These are phyloP conservation scores for Suillus decipiens DNA, from an alignment of 768 basidiomycete genomes.

Conservation along the genomic window DNA sequence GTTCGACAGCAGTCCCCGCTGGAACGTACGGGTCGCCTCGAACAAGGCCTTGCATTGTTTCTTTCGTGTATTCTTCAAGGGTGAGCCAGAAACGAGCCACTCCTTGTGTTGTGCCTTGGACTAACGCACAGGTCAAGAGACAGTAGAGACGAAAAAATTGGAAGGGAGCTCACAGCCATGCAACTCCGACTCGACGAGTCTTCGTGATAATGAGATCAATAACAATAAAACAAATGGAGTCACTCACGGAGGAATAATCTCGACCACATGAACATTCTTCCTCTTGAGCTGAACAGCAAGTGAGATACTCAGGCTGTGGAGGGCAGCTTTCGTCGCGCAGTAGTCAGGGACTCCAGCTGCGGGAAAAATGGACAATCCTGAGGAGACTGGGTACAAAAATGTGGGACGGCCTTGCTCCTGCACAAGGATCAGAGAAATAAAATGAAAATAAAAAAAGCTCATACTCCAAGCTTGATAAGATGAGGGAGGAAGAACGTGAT, in stretches of 20 bases:
- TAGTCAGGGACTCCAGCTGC: conserved; percentile 48
- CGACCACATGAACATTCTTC: conserved; percentile 54
- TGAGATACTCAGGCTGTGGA: conserved; percentile 52
- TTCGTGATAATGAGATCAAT: conserved; percentile 19
- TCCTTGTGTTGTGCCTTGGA: conserved; percentile 48
- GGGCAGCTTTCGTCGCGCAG: conserved; percentile 57
- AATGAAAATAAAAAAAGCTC: conserved; percentile 12
- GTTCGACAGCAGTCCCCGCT: conserved; percentile 21
- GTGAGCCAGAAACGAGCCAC: conserved; percentile 61
- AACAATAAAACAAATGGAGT: conserved; percentile 12
- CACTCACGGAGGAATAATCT: conserved; percentile 59
- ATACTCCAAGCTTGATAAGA: conserved; percentile 52
- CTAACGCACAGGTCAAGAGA: conserved; percentile 54
- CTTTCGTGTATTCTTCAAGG: conserved; percentile 45
- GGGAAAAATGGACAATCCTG: conserved; percentile 50
- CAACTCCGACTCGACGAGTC: conserved; percentile 61
- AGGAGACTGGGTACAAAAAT: conserved; percentile 54
- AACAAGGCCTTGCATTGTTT: conserved; percentile 40
- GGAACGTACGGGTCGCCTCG: conserved; percentile 36
- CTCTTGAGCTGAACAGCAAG: conserved; percentile 47
- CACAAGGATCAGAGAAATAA: conserved; percentile 20
- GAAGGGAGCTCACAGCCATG: conserved; percentile 51
- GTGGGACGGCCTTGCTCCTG: conserved; percentile 42
- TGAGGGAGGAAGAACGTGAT: conserved; percentile 55
- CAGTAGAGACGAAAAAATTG: not conserved